Evolutionary conservation across 192 early-diverging fungal genomes (phyloP), one percentile per base, ranked within the genome.

Genomic region (Chytriomyces sp.): DNA sequence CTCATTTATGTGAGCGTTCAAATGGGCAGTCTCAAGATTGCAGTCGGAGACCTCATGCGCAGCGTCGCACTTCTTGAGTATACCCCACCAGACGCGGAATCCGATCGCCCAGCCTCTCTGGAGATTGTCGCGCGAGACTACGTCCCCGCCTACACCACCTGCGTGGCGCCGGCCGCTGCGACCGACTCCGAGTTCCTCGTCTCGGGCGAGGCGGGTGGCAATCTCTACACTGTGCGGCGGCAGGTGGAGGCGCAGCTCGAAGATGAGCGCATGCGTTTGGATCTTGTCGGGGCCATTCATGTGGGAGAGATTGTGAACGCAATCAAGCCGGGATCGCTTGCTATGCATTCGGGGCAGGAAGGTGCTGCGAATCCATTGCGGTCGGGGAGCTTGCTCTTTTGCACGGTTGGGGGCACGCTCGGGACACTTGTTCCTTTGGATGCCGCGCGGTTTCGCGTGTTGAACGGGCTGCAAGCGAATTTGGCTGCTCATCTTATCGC

Each of bases 11-110:
- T 95, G 36, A 82, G 88, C 2, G 80, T 82, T 3, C 72, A 70
- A 8, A 92, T 89, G 26, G 89, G 94, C 59, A 84, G 84, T 31
- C 44, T 49, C 22, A n/a, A n/a, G n/a, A 73, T 97, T 30, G 62
- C 91, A 0, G 91, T 94, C 12, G 94, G 91, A 22, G 96, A 98
- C 76, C 31, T 96, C 41, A 86, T 96, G 82, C 84, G 89, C 41
- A 95, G 93, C 0, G 87, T 90, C 5, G 81, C 88, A 5, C 49
- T 94, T 5, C 81, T 92, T 49, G 53, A 40, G 12, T 90, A 80
- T 61, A 77, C 82, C 38, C 58, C 68, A 2, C n/a, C 63, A 32
- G 14, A 12, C 28, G 37, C 14, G 19, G 59, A 30, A 39, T 2
- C 44, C 14, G n/a, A 61, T 5, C 8, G 33, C 31, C 30, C 26